Evolutionary conservation across 164 flowering plant genomes (phyloP).

Genomic region (Saururus chinensis): DNA sequence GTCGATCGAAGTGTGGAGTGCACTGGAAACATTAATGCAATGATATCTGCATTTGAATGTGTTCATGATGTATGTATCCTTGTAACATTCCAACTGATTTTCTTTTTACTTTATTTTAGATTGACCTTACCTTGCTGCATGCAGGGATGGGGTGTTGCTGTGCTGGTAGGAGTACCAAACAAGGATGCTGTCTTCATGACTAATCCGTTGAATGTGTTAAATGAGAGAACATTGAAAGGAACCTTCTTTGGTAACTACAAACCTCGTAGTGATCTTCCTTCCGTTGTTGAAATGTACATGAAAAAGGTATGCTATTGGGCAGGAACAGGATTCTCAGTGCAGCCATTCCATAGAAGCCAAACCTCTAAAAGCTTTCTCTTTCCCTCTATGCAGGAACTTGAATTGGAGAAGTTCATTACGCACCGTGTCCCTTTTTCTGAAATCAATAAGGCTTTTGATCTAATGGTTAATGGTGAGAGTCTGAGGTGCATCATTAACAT

Average conservation of each 20-base stretch:
- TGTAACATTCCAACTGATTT: not conserved
- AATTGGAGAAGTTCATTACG: too few relatives aligned
- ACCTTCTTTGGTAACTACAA: constrained; percentile 32
- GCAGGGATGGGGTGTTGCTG: constrained; percentile 20
- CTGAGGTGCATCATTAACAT: too few relatives aligned
- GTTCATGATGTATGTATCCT: constrained; percentile 46
- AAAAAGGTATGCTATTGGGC: constrained; percentile 13
- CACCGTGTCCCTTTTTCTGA: too few relatives aligned
- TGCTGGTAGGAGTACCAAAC: constrained; percentile 13
- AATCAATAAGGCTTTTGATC: too few relatives aligned
- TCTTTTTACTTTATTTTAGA: not conserved
- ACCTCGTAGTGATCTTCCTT: constrained; percentile 23
- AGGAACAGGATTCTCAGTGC: too few relatives aligned
- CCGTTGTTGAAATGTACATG: constrained; percentile 25
- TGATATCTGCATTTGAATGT: constrained; percentile 73
- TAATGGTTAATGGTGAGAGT: too few relatives aligned
- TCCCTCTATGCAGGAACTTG: too few relatives aligned
- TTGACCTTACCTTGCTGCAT: not conserved
- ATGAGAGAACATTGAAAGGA: constrained; percentile 25
- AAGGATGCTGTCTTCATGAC: constrained; percentile 13
- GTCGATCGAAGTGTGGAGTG: constrained; percentile 62
- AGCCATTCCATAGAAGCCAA: too few relatives aligned
- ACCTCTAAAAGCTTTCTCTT: too few relatives aligned
- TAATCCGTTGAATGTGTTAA: constrained; percentile 10
- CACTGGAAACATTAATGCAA: constrained; percentile 47